phyloP scores from a whole-genome alignment of 805 yeast species.

The Vanderwaltozyma yarrowii region DNA sequence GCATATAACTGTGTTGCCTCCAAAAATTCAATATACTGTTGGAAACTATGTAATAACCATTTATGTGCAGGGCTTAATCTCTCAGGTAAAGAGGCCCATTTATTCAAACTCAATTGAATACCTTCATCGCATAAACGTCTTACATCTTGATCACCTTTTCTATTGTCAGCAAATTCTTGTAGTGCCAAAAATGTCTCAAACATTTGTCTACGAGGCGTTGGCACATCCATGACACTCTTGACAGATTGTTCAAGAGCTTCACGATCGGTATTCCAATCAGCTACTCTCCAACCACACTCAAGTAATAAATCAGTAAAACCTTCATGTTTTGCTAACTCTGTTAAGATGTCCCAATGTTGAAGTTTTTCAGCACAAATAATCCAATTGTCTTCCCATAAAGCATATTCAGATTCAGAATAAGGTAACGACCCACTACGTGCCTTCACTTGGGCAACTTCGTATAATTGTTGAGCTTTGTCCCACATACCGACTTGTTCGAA shows the following conservation, averaged over 20 bases:
- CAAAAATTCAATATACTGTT: constrained; percentile 93
- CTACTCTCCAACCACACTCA: constrained; percentile 99
- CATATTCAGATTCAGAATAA: constrained; percentile 88
- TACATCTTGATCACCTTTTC: constrained; percentile 75
- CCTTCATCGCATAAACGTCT: constrained; percentile 91
- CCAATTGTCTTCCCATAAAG: constrained; percentile 99
- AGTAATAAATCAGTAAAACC: constrained; percentile 88
- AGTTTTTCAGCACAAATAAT: constrained; percentile 91
- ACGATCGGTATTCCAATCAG: constrained; percentile 94
- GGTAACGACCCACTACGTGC: constrained; percentile 94
- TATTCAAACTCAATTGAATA: constrained; percentile 79
- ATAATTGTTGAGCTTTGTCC: constrained; percentile 87
- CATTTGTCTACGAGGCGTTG: constrained; percentile 93
- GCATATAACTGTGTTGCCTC: constrained; percentile 94
- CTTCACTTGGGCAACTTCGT: constrained; percentile 93
- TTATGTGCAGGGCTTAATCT: constrained; percentile 74
- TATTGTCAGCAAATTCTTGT: constrained; percentile 88
- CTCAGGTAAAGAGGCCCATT: constrained; percentile 84
- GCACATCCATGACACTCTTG: constrained; percentile 95
- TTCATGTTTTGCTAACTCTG: constrained; percentile 95
- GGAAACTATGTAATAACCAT: constrained; percentile 86
- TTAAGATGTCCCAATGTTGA: constrained; percentile 95
- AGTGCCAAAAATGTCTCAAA: constrained; percentile 89
- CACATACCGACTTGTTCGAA: constrained; percentile 92
- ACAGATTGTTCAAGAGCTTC: constrained; percentile 92